Conservation (phyloP, 169 alveolate genomes). For the Plasmodium falciparum region DNA sequence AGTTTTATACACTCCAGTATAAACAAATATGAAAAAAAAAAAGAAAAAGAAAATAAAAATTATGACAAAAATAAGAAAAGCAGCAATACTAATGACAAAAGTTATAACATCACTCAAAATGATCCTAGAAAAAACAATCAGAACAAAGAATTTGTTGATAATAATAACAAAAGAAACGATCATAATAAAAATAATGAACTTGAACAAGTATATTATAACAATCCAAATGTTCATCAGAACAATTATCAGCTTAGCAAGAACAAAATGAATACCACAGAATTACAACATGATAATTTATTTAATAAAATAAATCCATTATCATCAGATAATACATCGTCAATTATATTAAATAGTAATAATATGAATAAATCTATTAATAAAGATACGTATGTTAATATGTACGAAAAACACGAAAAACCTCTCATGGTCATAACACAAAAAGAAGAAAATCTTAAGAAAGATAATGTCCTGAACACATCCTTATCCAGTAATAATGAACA, state of each 20-base stretch:
- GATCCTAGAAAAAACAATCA: neutral
- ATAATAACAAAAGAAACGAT: too few relatives aligned
- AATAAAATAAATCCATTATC: neutral
- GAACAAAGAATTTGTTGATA: too few relatives aligned
- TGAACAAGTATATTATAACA: too few relatives aligned
- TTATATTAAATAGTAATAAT: too few relatives aligned
- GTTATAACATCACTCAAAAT: neutral
- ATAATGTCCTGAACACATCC: neutral
- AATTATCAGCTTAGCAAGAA: neutral
- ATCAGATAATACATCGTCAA: too few relatives aligned
- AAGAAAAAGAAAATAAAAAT: neutral
- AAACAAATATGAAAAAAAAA: conserved; percentile 42
- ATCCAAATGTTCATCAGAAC: too few relatives aligned
- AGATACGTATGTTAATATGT: too few relatives aligned
- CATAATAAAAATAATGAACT: too few relatives aligned
- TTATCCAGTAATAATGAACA: conserved; percentile 30
- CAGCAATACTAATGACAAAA: neutral
- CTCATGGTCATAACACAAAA: neutral
- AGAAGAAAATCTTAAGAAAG: neutral
- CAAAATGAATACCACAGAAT: neutral
- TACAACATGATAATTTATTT: neutral
- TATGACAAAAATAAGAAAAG: too few relatives aligned
- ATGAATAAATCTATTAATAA: too few relatives aligned
- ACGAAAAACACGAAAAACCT: neutral
- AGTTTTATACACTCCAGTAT: conserved; percentile 61